phyloP scores from a whole-genome alignment of 306 rosid species.

The Carpinus fangiana region DNA sequence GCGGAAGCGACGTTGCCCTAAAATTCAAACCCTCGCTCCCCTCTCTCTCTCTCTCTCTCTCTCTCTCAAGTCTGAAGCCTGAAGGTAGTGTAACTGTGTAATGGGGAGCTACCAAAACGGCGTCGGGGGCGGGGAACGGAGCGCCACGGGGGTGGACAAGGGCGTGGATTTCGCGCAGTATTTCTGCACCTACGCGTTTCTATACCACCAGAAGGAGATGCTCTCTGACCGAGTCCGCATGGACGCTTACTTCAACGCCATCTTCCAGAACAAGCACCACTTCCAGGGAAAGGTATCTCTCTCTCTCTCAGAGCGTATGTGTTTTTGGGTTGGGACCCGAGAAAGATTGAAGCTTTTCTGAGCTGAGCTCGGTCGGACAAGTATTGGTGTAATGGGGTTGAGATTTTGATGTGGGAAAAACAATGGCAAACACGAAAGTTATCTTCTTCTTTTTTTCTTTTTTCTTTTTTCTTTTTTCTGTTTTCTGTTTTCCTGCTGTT shows the following conservation, averaged over 20 bases:
- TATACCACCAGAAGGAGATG: constrained; percentile 98
- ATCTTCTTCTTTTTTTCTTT: neutral
- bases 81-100: neutral
- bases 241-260: constrained; percentile 87
- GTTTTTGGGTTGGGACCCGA: neutral
- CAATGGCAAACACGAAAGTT: neutral
- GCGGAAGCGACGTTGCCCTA: constrained; percentile 39
- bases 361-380: neutral
- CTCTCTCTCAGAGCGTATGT: neutral
- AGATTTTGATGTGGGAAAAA: neutral
- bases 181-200: constrained; percentile 91
- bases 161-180: constrained; percentile 84
- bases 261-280: constrained; percentile 80
- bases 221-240: constrained; percentile 98
- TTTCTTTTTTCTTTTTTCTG: too few species aligned
- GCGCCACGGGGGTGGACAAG: constrained; percentile 52
- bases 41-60: neutral
- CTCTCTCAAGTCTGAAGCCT: neutral
- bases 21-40: constrained; percentile 4
- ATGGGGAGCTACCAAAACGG: constrained; percentile 78
- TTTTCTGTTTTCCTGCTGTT: neutral
- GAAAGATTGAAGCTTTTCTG: neutral
- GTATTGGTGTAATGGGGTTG: neutral
- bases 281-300: constrained; percentile 69
- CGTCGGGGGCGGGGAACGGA: constrained; percentile 35